Base-by-base conservation (phyloP, 352 stramenopile species). In the Phytophthora quininea region DNA sequence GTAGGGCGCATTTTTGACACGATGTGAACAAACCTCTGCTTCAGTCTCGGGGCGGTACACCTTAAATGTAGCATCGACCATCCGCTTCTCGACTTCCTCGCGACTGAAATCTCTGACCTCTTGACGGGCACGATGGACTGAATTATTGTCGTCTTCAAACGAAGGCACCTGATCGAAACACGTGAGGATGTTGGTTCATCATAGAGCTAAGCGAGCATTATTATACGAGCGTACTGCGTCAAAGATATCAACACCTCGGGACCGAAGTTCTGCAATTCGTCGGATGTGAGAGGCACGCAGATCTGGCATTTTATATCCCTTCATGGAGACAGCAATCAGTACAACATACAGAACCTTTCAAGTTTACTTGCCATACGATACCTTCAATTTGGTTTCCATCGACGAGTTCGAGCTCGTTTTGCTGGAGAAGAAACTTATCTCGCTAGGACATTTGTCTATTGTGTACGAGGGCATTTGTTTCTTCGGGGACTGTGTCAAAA, bases 271-370 rank as follows among this genome's bases (percentile, higher is more conserved):
- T n/a, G 84, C 75, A 33, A 93, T 79, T 40, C 84, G 77, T 11
- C 84, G 84, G 49, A 90, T 87, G 46, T 93, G 84, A 8, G 82
- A 91, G 2, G 80, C 79, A 38, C 79, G 67, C 15, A 91, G 67
- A 40, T 93, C 69, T 2, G 80, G 84, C 65, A 83, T 81, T 62
- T 76, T 85, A 59, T 88, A 93, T 69, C 66, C 74, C 73, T 91
- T 33, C 7, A 19, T 45, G 3, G 56, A 35, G 43, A 37, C 24
- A 24, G 19, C 19, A 24, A 24, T 24, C 19, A 24, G 19, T 24
- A 24, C 19, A 24, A 24, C 19, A 24, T 24, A 24, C 19, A 24
- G 19, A 24, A 24, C 19, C 19, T 24, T 24, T 24, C 19, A 24
- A 24, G 19, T 24, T 24, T 24, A 24, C 19, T 24, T 24, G 19